Evolutionary conservation across 257 asterid species (phyloP).

Genomic region (Catharanthus roseus): DNA sequence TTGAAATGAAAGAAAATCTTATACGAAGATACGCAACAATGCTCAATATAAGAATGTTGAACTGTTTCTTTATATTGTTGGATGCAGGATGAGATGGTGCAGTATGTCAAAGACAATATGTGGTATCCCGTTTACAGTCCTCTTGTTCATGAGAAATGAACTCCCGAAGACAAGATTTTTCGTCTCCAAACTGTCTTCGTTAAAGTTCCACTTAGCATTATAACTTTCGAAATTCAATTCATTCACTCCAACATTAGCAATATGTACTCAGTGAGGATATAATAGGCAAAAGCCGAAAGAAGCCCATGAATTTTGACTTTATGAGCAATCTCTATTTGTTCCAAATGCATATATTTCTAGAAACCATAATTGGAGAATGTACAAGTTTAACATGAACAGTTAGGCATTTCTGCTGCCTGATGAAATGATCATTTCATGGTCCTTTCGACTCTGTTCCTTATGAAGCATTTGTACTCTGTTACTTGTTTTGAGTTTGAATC

Average conservation of each 20-base stretch:
- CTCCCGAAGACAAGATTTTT: not conserved
- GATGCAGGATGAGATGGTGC: conserved; percentile 72
- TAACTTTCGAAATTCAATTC: conserved; percentile 2
- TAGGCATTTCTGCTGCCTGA: too few species aligned
- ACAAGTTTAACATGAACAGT: too few species aligned
- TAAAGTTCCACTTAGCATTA: conserved; percentile 19
- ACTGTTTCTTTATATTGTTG: conserved; percentile 13
- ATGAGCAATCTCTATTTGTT: conserved; percentile 10
- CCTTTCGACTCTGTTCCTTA: too few species aligned
- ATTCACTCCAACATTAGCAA: too few species aligned
- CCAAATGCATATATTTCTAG: not conserved
- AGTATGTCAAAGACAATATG: conserved; percentile 64
- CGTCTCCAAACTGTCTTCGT: conserved; percentile 14
- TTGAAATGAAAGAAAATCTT: not conserved
- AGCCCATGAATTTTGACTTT: conserved; percentile 13
- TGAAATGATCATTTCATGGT: too few species aligned
- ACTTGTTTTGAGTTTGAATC: too few species aligned
- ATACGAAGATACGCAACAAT: not conserved
- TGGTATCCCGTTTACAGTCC: conserved; percentile 94
- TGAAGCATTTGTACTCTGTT: too few species aligned
- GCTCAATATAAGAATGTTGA: not conserved
- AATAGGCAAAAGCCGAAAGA: not conserved
- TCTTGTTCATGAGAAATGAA: conserved; percentile 91
- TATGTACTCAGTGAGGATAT: too few species aligned
- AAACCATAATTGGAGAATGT: not conserved